Evolutionary conservation across 345 rosid genomes (phyloP), one percentile per base, ranked within the genome.

Genomic region (Mercurialis annua): DNA sequence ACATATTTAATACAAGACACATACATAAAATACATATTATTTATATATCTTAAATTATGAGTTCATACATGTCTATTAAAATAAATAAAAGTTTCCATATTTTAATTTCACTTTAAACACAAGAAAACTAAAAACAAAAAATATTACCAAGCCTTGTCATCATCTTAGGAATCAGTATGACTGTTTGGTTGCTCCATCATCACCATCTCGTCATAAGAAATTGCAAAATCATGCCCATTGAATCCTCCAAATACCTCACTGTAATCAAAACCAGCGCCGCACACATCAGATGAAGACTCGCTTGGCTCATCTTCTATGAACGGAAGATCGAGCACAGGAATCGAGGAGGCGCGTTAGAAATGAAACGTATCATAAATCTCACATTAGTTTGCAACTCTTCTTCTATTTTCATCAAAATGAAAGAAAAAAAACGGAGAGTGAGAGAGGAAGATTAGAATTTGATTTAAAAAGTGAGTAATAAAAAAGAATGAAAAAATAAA

Each of bases 261-360:
- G 67, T 93, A 90, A 72, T 88, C 90, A 40, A 88, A 81, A 7
- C 78, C 81, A 8, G 90, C 73, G 76, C 81, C 82, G 59, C 90
- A 83, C 9, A 78, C 87, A 70, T 90, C 98, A 53, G 86, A 84
- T 76, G 64, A 84, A 9, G 70, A 81, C 55, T 81, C 90, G 27
- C 70, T 78, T 1, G 62, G 63, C 8, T 62, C 75, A 20, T 61
- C 79, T 23, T 80, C 86, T 0, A 76, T 81, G 38, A 72, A 36
- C 0, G 96, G 96, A 68, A 93, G 97, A 88, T 90, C 93, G 50
- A 93, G 89, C 62, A 93, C 90, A 15, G 97, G 98, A 71, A 93
- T 84, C 68, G 96, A 89, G n/a, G 90, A 68, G 71, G 86, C 83
- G 80, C 88, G 88, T 65, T 89, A 75, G n/a, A 89, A 81, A 76